Conservation (phyloP, 2,329 filamentous ascomycete genomes). For the Geoglossum cookeanum region DNA sequence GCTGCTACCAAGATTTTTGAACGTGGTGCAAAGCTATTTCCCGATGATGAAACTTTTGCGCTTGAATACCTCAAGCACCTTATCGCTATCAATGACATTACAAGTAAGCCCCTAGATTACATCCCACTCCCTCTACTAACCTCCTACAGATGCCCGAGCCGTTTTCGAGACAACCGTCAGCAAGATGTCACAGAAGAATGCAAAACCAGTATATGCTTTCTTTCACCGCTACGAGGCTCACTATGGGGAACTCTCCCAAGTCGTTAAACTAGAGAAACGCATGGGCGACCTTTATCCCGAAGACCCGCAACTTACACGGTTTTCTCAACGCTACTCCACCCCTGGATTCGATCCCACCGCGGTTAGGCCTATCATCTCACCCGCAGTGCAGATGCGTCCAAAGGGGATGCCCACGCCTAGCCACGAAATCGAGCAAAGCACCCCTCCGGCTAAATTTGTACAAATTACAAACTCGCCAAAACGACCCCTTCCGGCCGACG, state of each 20-base stretch:
- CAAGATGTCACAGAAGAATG: constrained; percentile 57
- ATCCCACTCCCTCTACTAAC: constrained; percentile 5
- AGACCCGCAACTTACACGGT: constrained; percentile 57
- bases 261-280: constrained; percentile 73
- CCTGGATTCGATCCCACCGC: constrained; percentile 64
- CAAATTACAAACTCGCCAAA: constrained; percentile 26
- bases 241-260: constrained; percentile 81
- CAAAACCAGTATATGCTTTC: constrained; percentile 73
- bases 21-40: constrained; percentile 79
- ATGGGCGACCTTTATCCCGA: constrained; percentile 90
- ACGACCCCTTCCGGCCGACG: constrained; percentile 36
- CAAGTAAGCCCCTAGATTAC: constrained; percentile 42
- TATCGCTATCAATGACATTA: constrained; percentile 79
- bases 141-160: constrained; percentile 58
- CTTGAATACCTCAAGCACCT: constrained; percentile 93
- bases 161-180: constrained; percentile 92
- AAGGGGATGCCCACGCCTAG: constrained; percentile 31
- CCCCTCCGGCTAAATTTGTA: constrained; percentile 18
- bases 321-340: constrained; percentile 55
- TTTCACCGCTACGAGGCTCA: constrained; percentile 92
- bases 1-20: constrained; percentile 93
- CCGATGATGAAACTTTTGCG: constrained; percentile 81
- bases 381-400: constrained; percentile 54
- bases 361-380: constrained; percentile 69
- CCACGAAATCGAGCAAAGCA: constrained; percentile 18